Percentiles rank a stretch among this genome's conserved stretches.
These are phyloP conservation scores for Saccharomyces paradoxus DNA, from an alignment of 805 yeast genomes.

Conservation along the genomic window DNA sequence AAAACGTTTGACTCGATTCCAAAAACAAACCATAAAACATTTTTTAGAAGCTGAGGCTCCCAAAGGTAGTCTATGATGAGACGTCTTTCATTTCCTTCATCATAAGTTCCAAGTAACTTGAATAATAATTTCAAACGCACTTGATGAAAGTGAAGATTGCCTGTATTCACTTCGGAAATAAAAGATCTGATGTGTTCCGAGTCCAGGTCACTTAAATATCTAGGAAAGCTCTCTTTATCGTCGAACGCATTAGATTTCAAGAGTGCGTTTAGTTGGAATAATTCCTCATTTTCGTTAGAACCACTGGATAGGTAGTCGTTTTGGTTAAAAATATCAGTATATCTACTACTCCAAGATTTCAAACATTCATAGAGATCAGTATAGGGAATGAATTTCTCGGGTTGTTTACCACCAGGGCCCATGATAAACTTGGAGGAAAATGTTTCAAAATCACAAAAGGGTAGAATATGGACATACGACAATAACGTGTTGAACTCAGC, in stretches of 20 bases:
- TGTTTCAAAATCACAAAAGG: constrained; percentile 6
- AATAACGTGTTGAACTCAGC: constrained; percentile 10
- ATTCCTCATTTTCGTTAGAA: constrained; percentile 11
- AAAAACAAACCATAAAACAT: constrained; percentile 27
- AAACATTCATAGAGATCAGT: constrained; percentile 30
- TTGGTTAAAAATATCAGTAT: constrained; percentile 26
- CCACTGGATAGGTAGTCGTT: constrained; percentile 8
- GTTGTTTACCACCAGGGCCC: constrained; percentile 2
- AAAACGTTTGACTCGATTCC: constrained; percentile 24
- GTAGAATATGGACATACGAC: not conserved
- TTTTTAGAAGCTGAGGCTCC: constrained; percentile 31
- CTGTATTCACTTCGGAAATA: constrained; percentile 22
- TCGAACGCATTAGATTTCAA: constrained; percentile 26
- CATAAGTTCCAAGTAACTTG: constrained; percentile 11
- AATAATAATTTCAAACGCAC: constrained; percentile 30
- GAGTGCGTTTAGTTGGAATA: constrained; percentile 24
- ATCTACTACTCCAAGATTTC: constrained; percentile 31
- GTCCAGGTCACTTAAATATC: not conserved
- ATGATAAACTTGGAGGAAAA: not conserved
- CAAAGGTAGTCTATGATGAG: constrained; percentile 34
- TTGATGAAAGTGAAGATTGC: constrained; percentile 32
- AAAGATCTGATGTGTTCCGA: constrained; percentile 17
- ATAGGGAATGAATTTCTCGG: constrained; percentile 1
- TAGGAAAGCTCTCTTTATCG: constrained; percentile 7
- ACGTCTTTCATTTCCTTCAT: constrained; percentile 17